These are phyloP conservation scores for Neoscytalidium dimidiatum DNA, from an alignment of 2,329 filamentous ascomycete genomes.

Conservation along the genomic window DNA sequence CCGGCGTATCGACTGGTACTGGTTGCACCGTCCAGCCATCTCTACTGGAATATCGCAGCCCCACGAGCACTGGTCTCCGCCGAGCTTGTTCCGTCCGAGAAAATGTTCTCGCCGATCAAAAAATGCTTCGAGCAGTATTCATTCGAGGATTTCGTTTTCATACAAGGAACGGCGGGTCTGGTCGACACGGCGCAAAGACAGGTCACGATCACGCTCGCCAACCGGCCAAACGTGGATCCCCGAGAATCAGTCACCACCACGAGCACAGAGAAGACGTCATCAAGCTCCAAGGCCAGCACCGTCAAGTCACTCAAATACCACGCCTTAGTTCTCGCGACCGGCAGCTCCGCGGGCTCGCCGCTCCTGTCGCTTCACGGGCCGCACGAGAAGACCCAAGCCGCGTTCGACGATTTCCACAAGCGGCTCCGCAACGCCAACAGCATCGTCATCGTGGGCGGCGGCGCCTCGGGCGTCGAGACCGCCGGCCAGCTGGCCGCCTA, in stretches of 20 bases:
- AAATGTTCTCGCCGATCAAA: slow-evolving; percentile 38
- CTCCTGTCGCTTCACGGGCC: slow-evolving; percentile 36
- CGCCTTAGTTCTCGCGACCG: slow-evolving; percentile 40
- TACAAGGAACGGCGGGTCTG: slow-evolving; percentile 35
- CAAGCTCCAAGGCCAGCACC: background rate
- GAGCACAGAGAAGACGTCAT: background rate
- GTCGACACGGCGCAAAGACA: slow-evolving; percentile 30
- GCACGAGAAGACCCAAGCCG: slow-evolving; percentile 31
- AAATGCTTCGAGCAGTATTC: slow-evolving; percentile 37
- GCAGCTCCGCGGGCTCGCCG: slow-evolving; percentile 36
- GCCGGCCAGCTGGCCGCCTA: slow-evolving; percentile 39
- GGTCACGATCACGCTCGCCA: slow-evolving; percentile 27
- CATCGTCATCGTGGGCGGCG: slow-evolving; percentile 40
- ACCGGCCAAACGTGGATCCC: background rate
- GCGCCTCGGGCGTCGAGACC: slow-evolving; percentile 38
- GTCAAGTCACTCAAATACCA: slow-evolving; percentile 34
- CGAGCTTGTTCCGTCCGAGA: slow-evolving; percentile 34
- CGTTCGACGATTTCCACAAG: slow-evolving; percentile 32
- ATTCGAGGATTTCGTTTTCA: slow-evolving; percentile 35
- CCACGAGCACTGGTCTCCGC: slow-evolving; percentile 40
- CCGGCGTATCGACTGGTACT: slow-evolving; percentile 37
- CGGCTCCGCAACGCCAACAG: slow-evolving; percentile 30
- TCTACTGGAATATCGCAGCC: slow-evolving; percentile 42
- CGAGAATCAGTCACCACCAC: background rate
- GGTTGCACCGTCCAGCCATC: slow-evolving; percentile 35